A percentile compares a stretch with the other conserved stretches of the same genome.
These are phyloP conservation scores for Saccharomycopsis crataegensis DNA, from an alignment of 1,139 yeast species.

Conservation along the genomic window DNA sequence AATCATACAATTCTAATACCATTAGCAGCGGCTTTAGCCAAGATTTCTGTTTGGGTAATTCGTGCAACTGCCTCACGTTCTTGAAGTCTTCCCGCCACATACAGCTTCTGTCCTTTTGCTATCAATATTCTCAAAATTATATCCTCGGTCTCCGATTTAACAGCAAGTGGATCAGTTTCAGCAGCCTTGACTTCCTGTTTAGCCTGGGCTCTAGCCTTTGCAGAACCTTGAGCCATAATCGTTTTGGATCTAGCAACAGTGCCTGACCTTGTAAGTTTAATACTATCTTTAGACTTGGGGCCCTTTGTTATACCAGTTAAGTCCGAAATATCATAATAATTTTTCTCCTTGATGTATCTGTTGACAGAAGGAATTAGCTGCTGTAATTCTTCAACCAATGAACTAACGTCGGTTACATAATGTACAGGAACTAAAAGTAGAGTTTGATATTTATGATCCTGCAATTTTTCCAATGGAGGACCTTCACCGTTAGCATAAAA, in stretches of 20 bases:
- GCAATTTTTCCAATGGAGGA: conserved; percentile 60
- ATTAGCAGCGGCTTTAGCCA: conserved; percentile 21
- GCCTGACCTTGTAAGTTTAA: conserved; percentile 37
- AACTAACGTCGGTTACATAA: conserved; percentile 49
- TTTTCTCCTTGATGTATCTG: conserved; percentile 38
- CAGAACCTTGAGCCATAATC: conserved; percentile 66
- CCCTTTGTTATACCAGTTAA: conserved; percentile 20
- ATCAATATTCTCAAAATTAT: conserved; percentile 54
- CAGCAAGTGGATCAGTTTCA: conserved; percentile 47
- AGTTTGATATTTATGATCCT: conserved; percentile 58
- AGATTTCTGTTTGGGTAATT: conserved; percentile 18
- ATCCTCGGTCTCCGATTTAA: conserved; percentile 56
- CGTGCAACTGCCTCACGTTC: conserved; percentile 39
- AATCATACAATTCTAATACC: conserved; percentile 14
- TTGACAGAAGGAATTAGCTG: conserved; percentile 47
- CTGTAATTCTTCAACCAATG: conserved; percentile 53
- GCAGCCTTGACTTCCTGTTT: conserved; percentile 44
- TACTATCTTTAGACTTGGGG: conserved; percentile 21
- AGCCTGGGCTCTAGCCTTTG: conserved; percentile 48
- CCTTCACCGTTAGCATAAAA: conserved; percentile 83
- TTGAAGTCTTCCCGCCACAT: conserved; percentile 47
- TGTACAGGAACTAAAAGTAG: conserved; percentile 58
- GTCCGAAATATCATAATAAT: conserved; percentile 29
- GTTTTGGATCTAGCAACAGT: conserved; percentile 60
- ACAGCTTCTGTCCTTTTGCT: conserved; percentile 33